Conservation (phyloP, 345 rosid genomes). For the Lepidium didymum region DNA sequence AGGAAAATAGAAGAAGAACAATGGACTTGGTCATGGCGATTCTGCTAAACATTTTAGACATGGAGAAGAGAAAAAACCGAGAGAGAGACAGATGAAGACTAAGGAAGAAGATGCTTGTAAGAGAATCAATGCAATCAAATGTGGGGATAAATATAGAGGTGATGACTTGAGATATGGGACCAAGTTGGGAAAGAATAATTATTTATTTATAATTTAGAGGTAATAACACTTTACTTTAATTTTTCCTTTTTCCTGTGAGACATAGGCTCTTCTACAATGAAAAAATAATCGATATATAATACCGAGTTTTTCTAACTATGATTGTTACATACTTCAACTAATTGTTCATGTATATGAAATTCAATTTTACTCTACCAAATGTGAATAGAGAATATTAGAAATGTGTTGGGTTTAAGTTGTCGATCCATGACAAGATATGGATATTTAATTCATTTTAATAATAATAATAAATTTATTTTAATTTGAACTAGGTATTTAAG, state of each 20-base stretch:
- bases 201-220: conserved; percentile 12
- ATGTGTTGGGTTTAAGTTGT: too few relatives aligned
- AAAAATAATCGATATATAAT: background rate
- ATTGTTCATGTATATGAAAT: too few relatives aligned
- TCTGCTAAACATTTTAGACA: conserved; percentile 28
- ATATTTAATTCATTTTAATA: background rate
- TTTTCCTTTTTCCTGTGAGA: background rate
- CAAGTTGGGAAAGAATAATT: conserved; percentile 12
- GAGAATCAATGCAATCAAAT: conserved; percentile 17
- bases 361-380: too few relatives aligned
- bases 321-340: too few relatives aligned
- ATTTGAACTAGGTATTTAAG: background rate
- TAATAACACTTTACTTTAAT: conserved; percentile 47
- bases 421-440: too few relatives aligned
- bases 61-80: conserved; percentile 8
- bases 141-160: conserved; percentile 22
- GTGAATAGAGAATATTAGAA: too few relatives aligned
- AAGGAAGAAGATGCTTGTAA: conserved; percentile 7
- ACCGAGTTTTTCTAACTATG: too few relatives aligned
- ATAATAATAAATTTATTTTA: background rate
- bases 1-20: conserved; percentile 33
- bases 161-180: background rate
- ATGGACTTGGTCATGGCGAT: conserved; percentile 19
- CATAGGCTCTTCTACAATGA: conserved; percentile 11
- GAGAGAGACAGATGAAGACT: background rate